Base-by-base conservation (phyloP, 768 basidiomycete species). In the Gelatoporia subvermispora region DNA sequence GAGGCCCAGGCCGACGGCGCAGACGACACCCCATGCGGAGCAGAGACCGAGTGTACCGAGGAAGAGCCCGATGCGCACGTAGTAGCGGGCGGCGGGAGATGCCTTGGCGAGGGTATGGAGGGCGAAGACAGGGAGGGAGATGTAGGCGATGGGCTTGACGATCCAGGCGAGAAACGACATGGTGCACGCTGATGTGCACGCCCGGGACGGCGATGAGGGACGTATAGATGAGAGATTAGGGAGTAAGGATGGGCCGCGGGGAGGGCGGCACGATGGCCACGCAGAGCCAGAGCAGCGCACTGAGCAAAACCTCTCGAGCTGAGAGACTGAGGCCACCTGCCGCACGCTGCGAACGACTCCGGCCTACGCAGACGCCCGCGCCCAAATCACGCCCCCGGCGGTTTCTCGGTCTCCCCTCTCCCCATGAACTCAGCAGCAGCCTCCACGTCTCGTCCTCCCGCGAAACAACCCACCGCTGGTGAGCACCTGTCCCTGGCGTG, bases 71-170 rank as follows among this genome's bases (percentile, higher is more conserved):
- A 84, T 62, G 51, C 86, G 82, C 57, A 85, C 76, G 67, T 87
- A 89, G 65, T 88, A 91, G 50, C 82, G 76, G 18, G 75, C 78
- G 37, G 71, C 61, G 18, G 82, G 76, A 2, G 81, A 82, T 3
- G 69, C 63, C 31, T 74, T 69, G 8, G 84, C 73, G 49, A 85
- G 68, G 37, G 78, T 76, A 40, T 81, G 80, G 31, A 86, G 71
- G 41, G 88, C 64, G 57, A 89, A 68, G 52, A 82, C 59, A 1
- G 89, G 89, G 25, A 91, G 73, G 23, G 88, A 88, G 51, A 87
- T 57, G 61, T 91, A 92, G 41, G 84, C 88, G 45, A 90, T 66
- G 4, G 88, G 82, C 63, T 79, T 85, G 64, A 88, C 63, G 50
- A 88, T 50, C 47, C 72, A 69, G 41, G 74, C 59, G 57, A 88